A percentile compares a stretch with the other conserved stretches of the same genome.
phyloP scores from a whole-genome alignment of 805 yeast species.

The Suhomyces vadensis region DNA sequence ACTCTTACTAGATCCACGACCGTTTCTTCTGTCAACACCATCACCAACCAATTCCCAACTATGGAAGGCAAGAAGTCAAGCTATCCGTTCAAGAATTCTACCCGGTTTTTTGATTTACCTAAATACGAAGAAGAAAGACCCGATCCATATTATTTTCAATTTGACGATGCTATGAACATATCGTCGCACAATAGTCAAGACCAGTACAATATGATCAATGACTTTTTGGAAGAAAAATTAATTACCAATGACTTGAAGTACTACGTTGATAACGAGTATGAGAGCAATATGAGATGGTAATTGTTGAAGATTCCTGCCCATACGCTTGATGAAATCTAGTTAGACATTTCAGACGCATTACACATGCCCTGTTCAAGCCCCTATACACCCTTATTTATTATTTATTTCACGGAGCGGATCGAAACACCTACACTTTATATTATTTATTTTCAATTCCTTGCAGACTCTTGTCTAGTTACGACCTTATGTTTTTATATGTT shows the following conservation, averaged over 20 bases:
- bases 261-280: slow-evolving; percentile 23
- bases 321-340: too few species aligned
- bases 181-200: slow-evolving; percentile 18
- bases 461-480: too few species aligned
- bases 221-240: slow-evolving; percentile 41
- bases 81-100: slow-evolving; percentile 15
- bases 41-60: slow-evolving; percentile 26
- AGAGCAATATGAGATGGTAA: slow-evolving; percentile 6
- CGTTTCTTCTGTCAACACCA: slow-evolving; percentile 24
- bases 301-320: background rate
- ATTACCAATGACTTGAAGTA: slow-evolving; percentile 39
- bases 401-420: slow-evolving; percentile 5
- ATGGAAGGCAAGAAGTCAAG: slow-evolving; percentile 15
- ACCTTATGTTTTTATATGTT: slow-evolving; percentile 9
- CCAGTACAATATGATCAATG: slow-evolving; percentile 42
- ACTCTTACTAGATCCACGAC: slow-evolving; percentile 44
- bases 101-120: slow-evolving; percentile 37
- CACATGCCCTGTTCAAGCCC: too few species aligned
- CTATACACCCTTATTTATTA: slow-evolving; percentile 10
- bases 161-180: slow-evolving; percentile 19
- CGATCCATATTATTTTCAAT: slow-evolving; percentile 17
- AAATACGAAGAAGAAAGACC: slow-evolving; percentile 22
- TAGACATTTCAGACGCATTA: too few species aligned
- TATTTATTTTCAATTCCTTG: slow-evolving; percentile 2
- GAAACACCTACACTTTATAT: background rate